phyloP scores from a whole-genome alignment of 257 asterid species.

The Solanum ahanhuiri region DNA sequence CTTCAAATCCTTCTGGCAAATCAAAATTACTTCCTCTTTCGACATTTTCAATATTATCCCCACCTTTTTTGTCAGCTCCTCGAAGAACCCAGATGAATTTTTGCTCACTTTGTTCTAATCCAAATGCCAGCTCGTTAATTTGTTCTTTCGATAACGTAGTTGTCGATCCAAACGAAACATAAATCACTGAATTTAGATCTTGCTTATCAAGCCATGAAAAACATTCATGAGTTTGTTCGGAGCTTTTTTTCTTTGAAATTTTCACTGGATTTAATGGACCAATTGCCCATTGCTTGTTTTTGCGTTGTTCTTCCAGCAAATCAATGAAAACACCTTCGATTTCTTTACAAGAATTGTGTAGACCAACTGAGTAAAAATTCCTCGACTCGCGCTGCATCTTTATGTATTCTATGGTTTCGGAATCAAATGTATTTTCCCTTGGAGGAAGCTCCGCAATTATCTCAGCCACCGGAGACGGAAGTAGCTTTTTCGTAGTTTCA shows the following conservation, averaged over 20 bases:
- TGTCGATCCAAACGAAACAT: not conserved
- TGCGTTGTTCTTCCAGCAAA: not conserved
- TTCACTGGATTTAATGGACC: not conserved
- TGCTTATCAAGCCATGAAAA: not conserved
- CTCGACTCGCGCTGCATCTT: not conserved
- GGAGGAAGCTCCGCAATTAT: not conserved
- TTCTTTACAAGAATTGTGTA: not conserved
- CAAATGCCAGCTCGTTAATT: not conserved
- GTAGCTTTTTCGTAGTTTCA: not conserved
- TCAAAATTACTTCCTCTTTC: not conserved
- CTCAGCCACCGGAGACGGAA: not conserved
- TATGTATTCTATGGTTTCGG: not conserved
- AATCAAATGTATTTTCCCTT: not conserved
- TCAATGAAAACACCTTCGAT: slow-evolving; percentile 1
- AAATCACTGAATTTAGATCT: not conserved
- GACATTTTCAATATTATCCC: not conserved
- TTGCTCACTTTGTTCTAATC: not conserved
- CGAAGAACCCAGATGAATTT: not conserved
- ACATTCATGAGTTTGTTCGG: not conserved
- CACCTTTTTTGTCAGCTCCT: not conserved
- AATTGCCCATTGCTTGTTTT: not conserved
- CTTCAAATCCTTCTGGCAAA: not conserved
- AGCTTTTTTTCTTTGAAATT: not conserved
- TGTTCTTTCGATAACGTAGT: not conserved
- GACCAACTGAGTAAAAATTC: not conserved